Conservation (phyloP, 306 rosid genomes). For the Ammopiptanthus mongolicus region DNA sequence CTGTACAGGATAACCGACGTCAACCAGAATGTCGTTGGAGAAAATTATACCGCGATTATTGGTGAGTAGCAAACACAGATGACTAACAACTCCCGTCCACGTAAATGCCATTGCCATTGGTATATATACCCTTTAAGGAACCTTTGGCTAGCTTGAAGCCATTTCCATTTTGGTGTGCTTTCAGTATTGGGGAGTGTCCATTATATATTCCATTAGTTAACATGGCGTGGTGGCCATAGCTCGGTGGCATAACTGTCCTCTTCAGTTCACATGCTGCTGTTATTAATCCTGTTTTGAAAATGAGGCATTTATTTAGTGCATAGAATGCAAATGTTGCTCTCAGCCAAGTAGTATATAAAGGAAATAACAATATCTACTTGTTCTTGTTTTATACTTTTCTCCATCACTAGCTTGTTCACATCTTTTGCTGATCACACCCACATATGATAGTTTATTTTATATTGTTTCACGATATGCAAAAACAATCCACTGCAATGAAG, state of each 20-base stretch:
- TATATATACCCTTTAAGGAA: slow-evolving; percentile 43
- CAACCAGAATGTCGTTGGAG: slow-evolving; percentile 41
- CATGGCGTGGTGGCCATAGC: slow-evolving; percentile 37
- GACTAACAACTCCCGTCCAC: slow-evolving; percentile 32
- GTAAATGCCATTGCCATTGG: slow-evolving; percentile 66
- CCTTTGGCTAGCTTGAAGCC: slow-evolving; percentile 55
- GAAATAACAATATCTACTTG: background rate
- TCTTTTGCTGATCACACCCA: background rate
- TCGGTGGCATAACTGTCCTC: slow-evolving; percentile 19
- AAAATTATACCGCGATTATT: slow-evolving; percentile 22
- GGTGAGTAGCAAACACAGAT: slow-evolving; percentile 10
- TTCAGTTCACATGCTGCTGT: slow-evolving; percentile 54
- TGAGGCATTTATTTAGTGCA: background rate
- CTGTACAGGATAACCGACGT: slow-evolving; percentile 66
- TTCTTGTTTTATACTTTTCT: background rate
- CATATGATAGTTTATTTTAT: background rate
- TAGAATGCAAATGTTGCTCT: background rate
- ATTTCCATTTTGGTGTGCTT: slow-evolving; percentile 47
- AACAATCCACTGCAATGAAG: background rate
- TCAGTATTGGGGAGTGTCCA: slow-evolving; percentile 40
- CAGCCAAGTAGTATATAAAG: background rate
- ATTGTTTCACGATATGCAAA: background rate
- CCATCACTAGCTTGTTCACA: background rate
- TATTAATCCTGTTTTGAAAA: slow-evolving; percentile 53
- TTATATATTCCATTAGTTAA: slow-evolving; percentile 34